Conservation (phyloP, 2,329 filamentous ascomycete species). For the Paramyrothecium roridum region DNA sequence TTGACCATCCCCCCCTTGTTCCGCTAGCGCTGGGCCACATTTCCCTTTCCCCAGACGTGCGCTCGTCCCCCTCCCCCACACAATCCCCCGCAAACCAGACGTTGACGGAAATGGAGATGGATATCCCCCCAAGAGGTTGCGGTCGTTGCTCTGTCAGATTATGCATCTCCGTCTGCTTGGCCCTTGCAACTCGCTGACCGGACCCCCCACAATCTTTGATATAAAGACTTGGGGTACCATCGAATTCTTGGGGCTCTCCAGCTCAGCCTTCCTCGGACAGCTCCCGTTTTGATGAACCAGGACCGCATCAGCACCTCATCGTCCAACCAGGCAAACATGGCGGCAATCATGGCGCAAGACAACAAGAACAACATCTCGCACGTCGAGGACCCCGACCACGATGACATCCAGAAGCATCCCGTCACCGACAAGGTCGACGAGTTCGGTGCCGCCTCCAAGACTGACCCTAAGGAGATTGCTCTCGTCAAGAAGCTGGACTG, state of each 20-base stretch:
- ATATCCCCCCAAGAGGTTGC: not conserved
- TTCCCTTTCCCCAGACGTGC: not conserved
- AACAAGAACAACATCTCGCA: not conserved
- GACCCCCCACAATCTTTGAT: not conserved
- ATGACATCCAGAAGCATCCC: not conserved
- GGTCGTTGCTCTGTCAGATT: not conserved
- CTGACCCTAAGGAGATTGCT: slow-evolving; percentile 20
- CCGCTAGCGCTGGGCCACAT: not conserved
- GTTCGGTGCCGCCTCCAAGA: slow-evolving; percentile 21
- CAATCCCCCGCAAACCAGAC: not conserved
- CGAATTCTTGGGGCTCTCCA: not conserved
- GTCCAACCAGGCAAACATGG: not conserved
- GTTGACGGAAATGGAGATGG: not conserved
- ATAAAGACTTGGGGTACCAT: not conserved
- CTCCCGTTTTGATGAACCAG: not conserved
- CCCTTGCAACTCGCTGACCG: not conserved
- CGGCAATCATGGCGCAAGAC: not conserved
- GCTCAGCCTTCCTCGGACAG: not conserved
- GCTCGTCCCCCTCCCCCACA: not conserved
- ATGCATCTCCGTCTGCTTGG: not conserved
- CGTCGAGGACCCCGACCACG: not conserved
- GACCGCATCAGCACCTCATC: not conserved
- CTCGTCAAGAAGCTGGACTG: slow-evolving; percentile 25
- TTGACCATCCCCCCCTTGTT: not conserved
- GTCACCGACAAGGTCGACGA: slow-evolving; percentile 11